Evolutionary conservation across 768 basidiomycete genomes (phyloP).

Genomic region (Kwoniella sp.): DNA sequence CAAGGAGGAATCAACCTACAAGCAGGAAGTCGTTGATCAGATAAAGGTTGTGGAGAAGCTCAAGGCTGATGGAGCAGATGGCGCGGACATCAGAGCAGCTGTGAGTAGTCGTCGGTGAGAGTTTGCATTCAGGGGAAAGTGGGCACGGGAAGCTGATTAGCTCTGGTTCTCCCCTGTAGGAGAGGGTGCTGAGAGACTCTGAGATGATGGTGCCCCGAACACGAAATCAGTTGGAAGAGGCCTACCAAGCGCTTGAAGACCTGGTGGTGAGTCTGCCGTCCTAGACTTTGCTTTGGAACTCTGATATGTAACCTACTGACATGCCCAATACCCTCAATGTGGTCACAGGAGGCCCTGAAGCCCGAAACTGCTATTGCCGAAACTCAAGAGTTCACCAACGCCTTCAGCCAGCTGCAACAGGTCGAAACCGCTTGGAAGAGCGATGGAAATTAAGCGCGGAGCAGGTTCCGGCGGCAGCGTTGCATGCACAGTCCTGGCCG

Average conservation of each 20-base stretch:
- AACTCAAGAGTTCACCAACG: conserved; percentile 18
- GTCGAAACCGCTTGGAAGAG: conserved; percentile 21
- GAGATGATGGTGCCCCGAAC: conserved; percentile 50
- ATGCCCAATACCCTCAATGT: neutral
- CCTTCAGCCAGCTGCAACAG: conserved; percentile 22
- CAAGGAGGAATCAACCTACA: conserved; percentile 43
- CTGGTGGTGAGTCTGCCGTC: conserved; percentile 39
- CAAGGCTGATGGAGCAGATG: conserved; percentile 41
- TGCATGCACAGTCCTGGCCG: no score
- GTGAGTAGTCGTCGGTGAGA: conserved; percentile 29
- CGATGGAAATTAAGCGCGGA: neutral
- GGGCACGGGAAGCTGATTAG: neutral
- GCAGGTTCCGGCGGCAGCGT: no score
- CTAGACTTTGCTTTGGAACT: neutral
- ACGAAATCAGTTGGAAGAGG: conserved; percentile 36
- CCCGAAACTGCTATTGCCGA: conserved; percentile 4
- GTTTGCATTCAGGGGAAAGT: neutral
- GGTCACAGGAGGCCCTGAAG: conserved; percentile 18
- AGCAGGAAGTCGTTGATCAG: conserved; percentile 34
- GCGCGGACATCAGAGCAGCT: conserved; percentile 49
- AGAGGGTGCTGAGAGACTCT: conserved; percentile 45
- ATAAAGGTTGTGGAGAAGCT: conserved; percentile 34
- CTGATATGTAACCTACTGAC: no score
- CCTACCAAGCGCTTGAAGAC: conserved; percentile 38
- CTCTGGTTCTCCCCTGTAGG: conserved; percentile 29